Percentiles rank a stretch among this genome's conserved stretches.
Conservation (phyloP, 2,329 filamentous ascomycete species). For the Diaporthe citriasiana region DNA sequence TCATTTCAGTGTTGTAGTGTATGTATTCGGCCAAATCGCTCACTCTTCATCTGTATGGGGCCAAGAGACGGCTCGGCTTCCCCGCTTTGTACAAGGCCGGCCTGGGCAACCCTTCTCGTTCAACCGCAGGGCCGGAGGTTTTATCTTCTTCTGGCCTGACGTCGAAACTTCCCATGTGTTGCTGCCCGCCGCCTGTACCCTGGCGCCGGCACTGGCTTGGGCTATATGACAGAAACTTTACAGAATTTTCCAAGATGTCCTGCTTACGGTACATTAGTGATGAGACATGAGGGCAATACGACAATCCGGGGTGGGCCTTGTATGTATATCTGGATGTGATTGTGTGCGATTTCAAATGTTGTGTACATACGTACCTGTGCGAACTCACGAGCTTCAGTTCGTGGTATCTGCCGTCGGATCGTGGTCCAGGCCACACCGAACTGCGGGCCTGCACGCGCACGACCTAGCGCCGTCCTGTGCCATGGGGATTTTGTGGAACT, state of each 20-base stretch:
- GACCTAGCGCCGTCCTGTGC: slow-evolving; percentile 33
- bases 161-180: neutral
- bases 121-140: neutral
- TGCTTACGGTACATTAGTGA: neutral
- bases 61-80: slow-evolving; percentile 39
- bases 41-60: slow-evolving; percentile 11
- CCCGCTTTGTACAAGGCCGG: slow-evolving; percentile 38
- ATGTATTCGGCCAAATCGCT: slow-evolving; percentile 29
- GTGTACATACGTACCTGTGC: neutral
- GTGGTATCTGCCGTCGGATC: slow-evolving; percentile 24
- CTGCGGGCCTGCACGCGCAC: slow-evolving; percentile 7
- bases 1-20: too few relatives aligned
- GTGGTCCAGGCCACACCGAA: slow-evolving; percentile 9
- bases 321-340: neutral
- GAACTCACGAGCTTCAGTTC: neutral
- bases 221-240: slow-evolving; percentile 21
- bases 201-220: slow-evolving; percentile 9
- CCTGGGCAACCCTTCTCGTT: slow-evolving; percentile 9
- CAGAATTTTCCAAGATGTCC: slow-evolving; percentile 6
- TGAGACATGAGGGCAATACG: neutral
- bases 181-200: neutral
- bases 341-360: neutral
- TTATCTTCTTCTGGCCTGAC: slow-evolving; percentile 28
- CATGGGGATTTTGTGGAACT: slow-evolving; percentile 37
- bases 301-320: neutral